Base-by-base conservation (phyloP, 495 filamentous ascomycete species). In the Gamarada debralockiae region DNA sequence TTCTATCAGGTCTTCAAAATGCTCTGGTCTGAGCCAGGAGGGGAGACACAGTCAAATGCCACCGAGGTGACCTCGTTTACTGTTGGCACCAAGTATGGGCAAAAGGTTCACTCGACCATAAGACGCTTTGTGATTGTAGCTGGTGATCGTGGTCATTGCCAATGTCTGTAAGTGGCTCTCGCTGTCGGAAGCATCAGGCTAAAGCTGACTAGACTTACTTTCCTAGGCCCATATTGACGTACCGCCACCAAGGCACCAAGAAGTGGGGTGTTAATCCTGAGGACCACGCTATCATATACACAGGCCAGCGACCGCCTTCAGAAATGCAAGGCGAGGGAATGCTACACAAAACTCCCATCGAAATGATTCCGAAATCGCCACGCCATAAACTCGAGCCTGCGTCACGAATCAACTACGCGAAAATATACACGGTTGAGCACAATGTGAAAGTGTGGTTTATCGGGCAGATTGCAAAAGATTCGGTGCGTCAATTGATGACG, bases 401-500 rank as follows among this genome's bases (percentile, higher is more conserved):
- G 20, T 63, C 60, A 10, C 36, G 59, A 13, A 14, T 61, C 3
- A 50, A 61, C 21, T 59, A 56, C 41, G 48, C 29, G 15, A 61
- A 65, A 25, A 27, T 64, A 13, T 64, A 60, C 21, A 64, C 61
- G 3, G 53, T 63, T 2, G 60, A 63, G 33, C 46, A 59, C 18
- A 48, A 54, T 31, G 36, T 51, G 1, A 21, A 29, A 10, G 60
- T 63, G 3, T 43, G 45, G 4, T 55, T 48, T 18, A 57, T 63
- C 24, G 60, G 60, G 2, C 29, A 43, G 42, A 45, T 61, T 4
- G 21, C 48, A 4, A 37, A 33, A 29, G 38, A 50, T 20, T 48
- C 24, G 14, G 12, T 52, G 40, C 3, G 13, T 5, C 13, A 22
- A 43, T 22, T 43, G 2, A 15, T 15, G 17, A 15, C 5, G 14